Percentiles rank a stretch among this genome's conserved stretches.
Conservation (phyloP, 2,329 filamentous ascomycete genomes). For the Scedosporium dehoogii region DNA sequence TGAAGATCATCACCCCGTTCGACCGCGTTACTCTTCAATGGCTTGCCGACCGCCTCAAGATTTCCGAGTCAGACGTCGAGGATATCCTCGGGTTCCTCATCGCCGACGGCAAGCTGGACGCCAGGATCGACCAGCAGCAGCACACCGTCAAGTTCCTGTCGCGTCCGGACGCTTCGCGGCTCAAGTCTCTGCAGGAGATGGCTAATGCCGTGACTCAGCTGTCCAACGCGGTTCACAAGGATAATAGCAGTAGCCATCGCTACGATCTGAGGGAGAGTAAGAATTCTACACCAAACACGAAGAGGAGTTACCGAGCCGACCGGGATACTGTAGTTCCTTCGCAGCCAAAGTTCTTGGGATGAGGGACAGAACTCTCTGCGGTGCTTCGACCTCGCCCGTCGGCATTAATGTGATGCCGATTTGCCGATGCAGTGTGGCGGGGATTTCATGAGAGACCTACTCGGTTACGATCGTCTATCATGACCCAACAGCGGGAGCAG, state of each 20-base stretch:
- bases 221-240: constrained; percentile 63
- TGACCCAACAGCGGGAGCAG: too few relatives aligned
- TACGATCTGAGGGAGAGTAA: background rate
- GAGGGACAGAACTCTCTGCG: background rate
- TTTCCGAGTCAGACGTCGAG: constrained; percentile 76
- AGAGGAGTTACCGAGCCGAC: background rate
- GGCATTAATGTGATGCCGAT: background rate
- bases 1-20: constrained; percentile 91
- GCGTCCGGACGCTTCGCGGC: constrained; percentile 61
- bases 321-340: background rate
- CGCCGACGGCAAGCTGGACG: constrained; percentile 76
- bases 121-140: constrained; percentile 79
- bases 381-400: background rate
- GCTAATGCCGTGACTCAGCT: constrained; percentile 58
- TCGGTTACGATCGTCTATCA: too few relatives aligned
- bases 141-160: constrained; percentile 76
- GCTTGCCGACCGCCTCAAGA: constrained; percentile 80
- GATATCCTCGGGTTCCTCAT: constrained; percentile 96
- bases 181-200: constrained; percentile 64
- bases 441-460: background rate
- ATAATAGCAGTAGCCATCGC: constrained; percentile 42
- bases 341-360: background rate
- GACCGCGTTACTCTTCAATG: constrained; percentile 81
- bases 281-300: background rate
- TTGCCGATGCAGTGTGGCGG: too few relatives aligned